Evolutionary conservation across 345 rosid species (phyloP).

Genomic region (Nephelium lappaceum): DNA sequence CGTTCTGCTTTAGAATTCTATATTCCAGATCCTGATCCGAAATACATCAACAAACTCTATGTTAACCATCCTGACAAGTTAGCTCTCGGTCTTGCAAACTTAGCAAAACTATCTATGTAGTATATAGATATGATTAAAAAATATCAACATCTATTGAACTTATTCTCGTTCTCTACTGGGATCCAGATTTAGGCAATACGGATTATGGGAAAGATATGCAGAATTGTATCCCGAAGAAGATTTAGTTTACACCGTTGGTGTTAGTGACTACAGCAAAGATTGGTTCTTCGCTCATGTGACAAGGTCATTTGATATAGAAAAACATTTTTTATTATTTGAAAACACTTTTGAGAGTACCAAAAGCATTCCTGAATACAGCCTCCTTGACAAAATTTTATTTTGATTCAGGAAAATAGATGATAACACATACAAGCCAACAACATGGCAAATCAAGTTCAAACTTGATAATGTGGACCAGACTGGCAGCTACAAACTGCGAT

Average conservation of each 20-base stretch:
- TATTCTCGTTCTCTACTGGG: background rate
- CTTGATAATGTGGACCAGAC: constrained; percentile 23
- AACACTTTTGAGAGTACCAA: background rate
- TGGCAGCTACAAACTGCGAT: constrained; percentile 43
- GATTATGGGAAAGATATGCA: constrained; percentile 82
- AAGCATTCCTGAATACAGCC: background rate
- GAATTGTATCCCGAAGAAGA: constrained; percentile 66
- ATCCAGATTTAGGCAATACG: constrained; percentile 81
- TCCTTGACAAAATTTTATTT: background rate
- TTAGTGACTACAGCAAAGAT: constrained; percentile 62
- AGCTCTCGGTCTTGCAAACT: background rate
- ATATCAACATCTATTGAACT: background rate
- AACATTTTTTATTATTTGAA: background rate
- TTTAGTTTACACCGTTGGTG: constrained; percentile 59
- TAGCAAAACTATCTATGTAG: no score
- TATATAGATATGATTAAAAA: no score
- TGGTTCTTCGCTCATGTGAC: constrained; percentile 91
- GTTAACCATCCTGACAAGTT: constrained; percentile 67
- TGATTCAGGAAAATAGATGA: constrained; percentile 33
- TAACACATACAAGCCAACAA: constrained; percentile 34
- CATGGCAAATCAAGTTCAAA: constrained; percentile 63
- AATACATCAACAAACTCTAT: constrained; percentile 63
- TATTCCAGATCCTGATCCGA: constrained; percentile 73
- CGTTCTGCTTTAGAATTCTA: constrained; percentile 77
- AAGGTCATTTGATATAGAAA: constrained; percentile 40